phyloP scores from a whole-genome alignment of 1,284 basidiomycete genomes.

The Leccinum cinnamomeum region DNA sequence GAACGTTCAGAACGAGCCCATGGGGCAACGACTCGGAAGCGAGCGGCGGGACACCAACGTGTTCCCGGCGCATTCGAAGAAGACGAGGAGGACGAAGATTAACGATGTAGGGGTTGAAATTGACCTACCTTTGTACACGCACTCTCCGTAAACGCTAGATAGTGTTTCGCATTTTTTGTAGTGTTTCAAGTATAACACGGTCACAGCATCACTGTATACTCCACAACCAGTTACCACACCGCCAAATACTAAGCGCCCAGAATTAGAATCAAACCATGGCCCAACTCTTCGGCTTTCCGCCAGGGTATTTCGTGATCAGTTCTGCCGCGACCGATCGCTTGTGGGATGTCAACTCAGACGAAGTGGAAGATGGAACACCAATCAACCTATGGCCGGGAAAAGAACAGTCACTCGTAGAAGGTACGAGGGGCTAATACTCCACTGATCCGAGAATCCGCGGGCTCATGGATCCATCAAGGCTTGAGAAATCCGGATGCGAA shows the following conservation, averaged over 20 bases:
- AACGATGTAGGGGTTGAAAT: constrained; percentile 3
- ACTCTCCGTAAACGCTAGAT: not conserved
- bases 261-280: constrained; percentile 14
- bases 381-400: constrained; percentile 68
- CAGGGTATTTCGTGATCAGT: constrained; percentile 73
- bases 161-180: not conserved
- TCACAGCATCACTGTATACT: no score
- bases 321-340: constrained; percentile 59
- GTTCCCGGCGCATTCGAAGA: constrained; percentile 34
- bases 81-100: constrained; percentile 23
- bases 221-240: not conserved
- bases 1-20: constrained; percentile 36
- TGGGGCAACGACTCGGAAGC: constrained; percentile 15
- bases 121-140: not conserved
- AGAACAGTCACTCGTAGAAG: constrained; percentile 72
- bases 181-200: not conserved
- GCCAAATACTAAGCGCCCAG: not conserved
- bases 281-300: constrained; percentile 58
- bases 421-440: constrained; percentile 38
- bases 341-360: constrained; percentile 59
- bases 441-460: constrained; percentile 6
- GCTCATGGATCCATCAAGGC: constrained; percentile 40
- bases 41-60: constrained; percentile 12
- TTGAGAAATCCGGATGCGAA: constrained; percentile 65
- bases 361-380: constrained; percentile 62